A percentile compares a stretch with the other conserved stretches of the same genome.
phyloP scores from a whole-genome alignment of 2,329 filamentous ascomycete species.

The Hortaea werneckii region DNA sequence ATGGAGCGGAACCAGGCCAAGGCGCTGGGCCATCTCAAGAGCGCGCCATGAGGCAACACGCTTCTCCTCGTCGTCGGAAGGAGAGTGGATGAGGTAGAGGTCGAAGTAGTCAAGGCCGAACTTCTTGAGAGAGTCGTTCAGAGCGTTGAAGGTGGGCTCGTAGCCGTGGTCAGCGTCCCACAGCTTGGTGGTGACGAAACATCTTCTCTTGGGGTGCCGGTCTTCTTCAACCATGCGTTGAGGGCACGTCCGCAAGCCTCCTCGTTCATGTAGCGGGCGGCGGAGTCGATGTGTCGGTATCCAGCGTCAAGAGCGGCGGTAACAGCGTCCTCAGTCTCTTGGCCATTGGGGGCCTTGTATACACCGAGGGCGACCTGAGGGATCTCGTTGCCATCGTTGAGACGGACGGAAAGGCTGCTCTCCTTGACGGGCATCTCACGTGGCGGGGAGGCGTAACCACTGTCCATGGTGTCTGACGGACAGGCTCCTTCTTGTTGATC shows the following conservation, averaged over 20 bases:
- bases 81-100: conserved; percentile 75
- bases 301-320: conserved; percentile 60
- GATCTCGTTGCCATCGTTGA: conserved; percentile 41
- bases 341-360: conserved; percentile 70
- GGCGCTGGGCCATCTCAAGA: background rate
- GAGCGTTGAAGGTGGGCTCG: conserved; percentile 42
- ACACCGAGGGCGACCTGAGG: conserved; percentile 67
- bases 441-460: background rate
- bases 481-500: background rate
- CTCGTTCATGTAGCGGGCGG: conserved; percentile 73
- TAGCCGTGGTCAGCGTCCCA: conserved; percentile 85
- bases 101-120: conserved; percentile 86
- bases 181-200: conserved; percentile 90
- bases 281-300: conserved; percentile 52
- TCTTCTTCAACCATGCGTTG: conserved; percentile 66
- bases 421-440: background rate
- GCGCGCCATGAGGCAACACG: background rate
- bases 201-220: conserved; percentile 49
- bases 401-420: background rate
- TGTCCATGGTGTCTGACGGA: background rate
- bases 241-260: conserved; percentile 70
- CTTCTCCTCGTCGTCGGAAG: conserved; percentile 29
- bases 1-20: conserved; percentile 38
- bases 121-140: conserved; percentile 64
- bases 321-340: conserved; percentile 56